Base-by-base conservation (phyloP, 805 yeast species). In the Groenewaldozyma salmanticensis region DNA sequence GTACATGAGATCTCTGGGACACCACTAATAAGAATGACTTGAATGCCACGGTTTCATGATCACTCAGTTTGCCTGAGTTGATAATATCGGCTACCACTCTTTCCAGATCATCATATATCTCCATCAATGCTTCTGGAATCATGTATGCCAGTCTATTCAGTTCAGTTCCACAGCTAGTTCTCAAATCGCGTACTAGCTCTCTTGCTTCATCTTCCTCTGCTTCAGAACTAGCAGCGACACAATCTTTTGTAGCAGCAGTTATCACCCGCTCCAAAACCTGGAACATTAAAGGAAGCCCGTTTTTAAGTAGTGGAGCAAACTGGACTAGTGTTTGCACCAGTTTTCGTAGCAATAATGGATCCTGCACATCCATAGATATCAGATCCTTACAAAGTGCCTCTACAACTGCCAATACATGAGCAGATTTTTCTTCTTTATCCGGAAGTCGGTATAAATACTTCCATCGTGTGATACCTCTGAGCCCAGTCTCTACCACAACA, bases 381-480 rank as follows among this genome's bases (percentile, higher is more conserved):
- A 92, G 66, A 21, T 61, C 59, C 22, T 52, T 50, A 31, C 67
- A 62, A 66, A 69, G 66, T 51, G 79, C 74, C 48, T 82, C 81
- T 37, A 95, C 82, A 38, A 86, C 67, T 13, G 69, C 72, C 55
- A 84, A 37, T 18, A 87, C 35, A 74, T 65, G 38, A 71, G 70
- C 35, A 66, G 67, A 39, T 77, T 63, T 40, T 75, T 58, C 67
- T 38, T 77, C 79, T 42, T 71, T 70, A 34, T 70, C 71, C 19
- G 71, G 71, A 4, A 67, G 71, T 4, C 77, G 75, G 52, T 85
- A 87, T 96, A 96, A 90, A 15, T 86, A 77, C 52, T 85, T 77
- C 98, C 99, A 94, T 55, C 99, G 74, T 9, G 92, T 79, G 19
- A 94, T 80, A 29, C 97, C 98, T 45, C 95, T 74, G 27, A 92